Evolutionary conservation across 23 red algal genomes (phyloP).

Genomic region (Gracilaria domingensis): DNA sequence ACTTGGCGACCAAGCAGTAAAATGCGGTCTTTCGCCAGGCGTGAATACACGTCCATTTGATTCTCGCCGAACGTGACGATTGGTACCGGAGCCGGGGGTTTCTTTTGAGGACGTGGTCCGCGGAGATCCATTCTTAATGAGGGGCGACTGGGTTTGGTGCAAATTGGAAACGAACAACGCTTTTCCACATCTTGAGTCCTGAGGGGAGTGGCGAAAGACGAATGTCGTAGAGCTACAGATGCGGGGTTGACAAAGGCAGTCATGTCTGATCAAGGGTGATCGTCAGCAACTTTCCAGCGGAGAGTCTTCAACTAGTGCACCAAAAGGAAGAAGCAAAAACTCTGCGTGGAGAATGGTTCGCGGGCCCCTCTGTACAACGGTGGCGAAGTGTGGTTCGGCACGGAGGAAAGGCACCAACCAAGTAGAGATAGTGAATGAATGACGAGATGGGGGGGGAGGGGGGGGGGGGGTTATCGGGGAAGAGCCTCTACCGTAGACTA

Average conservation of each 20-base stretch:
- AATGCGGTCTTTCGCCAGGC: slow-evolving; percentile 92
- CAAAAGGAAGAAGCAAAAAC: no score
- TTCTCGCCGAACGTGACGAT: slow-evolving; percentile 85
- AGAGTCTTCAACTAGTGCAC: no score
- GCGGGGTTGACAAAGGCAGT: neutral
- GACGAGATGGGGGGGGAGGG: no score
- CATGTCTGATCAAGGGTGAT: neutral
- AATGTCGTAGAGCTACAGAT: neutral
- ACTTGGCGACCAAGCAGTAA: slow-evolving; percentile 87
- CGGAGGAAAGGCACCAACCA: no score
- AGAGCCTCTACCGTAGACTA: no score
- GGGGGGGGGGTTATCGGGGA: no score
- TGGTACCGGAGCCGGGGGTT: slow-evolving; percentile 77
- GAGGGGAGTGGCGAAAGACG: neutral
- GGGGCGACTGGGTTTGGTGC: neutral
- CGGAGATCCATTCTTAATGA: slow-evolving; percentile 20
- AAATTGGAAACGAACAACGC: neutral
- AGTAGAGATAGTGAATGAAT: no score
- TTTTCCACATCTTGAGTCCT: neutral
- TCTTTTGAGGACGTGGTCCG: slow-evolving; percentile 67
- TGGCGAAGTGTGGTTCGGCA: no score
- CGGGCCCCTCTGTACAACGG: no score
- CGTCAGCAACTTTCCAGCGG: no score
- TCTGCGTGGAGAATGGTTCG: no score
- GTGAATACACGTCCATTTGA: slow-evolving; percentile 96